Percentiles rank a stretch among this genome's conserved stretches.
These are phyloP conservation scores for Chenopodium suecicum DNA, from an alignment of 148 eudicot species.

Conservation along the genomic window DNA sequence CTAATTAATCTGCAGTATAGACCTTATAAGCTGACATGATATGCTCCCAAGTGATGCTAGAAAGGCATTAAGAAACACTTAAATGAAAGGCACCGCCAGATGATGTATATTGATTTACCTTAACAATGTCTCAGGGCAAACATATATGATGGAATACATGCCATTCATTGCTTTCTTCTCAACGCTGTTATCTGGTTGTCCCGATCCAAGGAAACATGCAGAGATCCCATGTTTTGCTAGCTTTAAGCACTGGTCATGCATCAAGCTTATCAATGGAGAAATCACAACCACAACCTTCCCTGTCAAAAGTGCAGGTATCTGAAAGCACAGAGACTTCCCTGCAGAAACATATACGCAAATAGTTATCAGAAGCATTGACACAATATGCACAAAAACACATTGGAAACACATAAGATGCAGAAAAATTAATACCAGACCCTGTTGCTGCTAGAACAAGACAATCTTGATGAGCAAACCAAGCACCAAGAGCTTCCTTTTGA, in stretches of 20 bases:
- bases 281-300: slow-evolving; percentile 90
- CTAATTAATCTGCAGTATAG: slow-evolving; percentile 54
- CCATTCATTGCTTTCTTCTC: slow-evolving; percentile 91
- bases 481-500: slow-evolving; percentile 76
- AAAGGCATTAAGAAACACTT: background rate
- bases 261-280: slow-evolving; percentile 94
- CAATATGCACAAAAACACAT: background rate
- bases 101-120: slow-evolving; percentile 41
- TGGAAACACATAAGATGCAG: slow-evolving; percentile 4
- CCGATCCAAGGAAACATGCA: slow-evolving; percentile 97
- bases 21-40: slow-evolving; percentile 2
- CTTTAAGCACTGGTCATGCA: slow-evolving; percentile 97
- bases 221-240: slow-evolving; percentile 84
- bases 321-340: slow-evolving; percentile 97
- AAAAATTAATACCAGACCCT: slow-evolving; percentile 71
- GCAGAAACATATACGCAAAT: slow-evolving; percentile 28
- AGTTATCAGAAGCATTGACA: background rate
- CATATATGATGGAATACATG: slow-evolving; percentile 65
- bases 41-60: background rate
- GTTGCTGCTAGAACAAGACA: slow-evolving; percentile 96
- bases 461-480: slow-evolving; percentile 72
- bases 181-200: slow-evolving; percentile 73
- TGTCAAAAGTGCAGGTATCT: slow-evolving; percentile 83
- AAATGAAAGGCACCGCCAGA: slow-evolving; percentile 2
- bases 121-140: slow-evolving; percentile 89